phyloP scores from a whole-genome alignment of 148 eudicot species.

The Euryodendron excelsum region DNA sequence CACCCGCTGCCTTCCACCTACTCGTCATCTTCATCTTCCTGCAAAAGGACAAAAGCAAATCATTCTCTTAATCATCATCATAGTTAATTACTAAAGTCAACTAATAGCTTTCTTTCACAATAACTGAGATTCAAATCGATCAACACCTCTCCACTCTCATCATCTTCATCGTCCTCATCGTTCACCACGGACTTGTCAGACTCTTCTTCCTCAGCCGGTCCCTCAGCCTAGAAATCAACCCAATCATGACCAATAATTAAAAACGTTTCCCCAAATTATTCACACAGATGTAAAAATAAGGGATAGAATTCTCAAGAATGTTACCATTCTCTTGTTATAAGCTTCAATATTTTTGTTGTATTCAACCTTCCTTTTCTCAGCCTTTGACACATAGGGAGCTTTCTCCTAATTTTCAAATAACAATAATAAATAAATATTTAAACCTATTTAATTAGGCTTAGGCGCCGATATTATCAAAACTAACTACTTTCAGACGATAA shows the following conservation, averaged over 20 bases:
- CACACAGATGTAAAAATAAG: not conserved
- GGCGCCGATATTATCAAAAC: not conserved
- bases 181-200: conserved; percentile 49
- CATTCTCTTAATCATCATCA: too few species aligned
- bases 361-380: conserved; percentile 43
- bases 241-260: not conserved
- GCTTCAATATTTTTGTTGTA: conserved; percentile 34
- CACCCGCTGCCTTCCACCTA: not conserved
- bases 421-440: not conserved
- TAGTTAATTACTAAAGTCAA: too few species aligned
- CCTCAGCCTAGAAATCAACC: conserved; percentile 30
- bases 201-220: conserved; percentile 38
- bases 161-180: conserved; percentile 37
- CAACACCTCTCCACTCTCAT: conserved; percentile 35
- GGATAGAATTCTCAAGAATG: not conserved
- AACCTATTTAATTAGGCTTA: not conserved
- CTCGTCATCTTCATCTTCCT: conserved; percentile 5
- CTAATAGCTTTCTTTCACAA: too few species aligned
- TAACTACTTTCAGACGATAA: not conserved
- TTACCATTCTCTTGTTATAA: conserved; percentile 40
- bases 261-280: not conserved
- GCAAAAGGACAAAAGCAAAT: not conserved
- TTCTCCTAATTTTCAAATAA: conserved; percentile 28
- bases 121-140: too few species aligned
- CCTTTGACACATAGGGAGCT: conserved; percentile 34